A percentile compares a stretch with the other conserved stretches of the same genome.
phyloP scores from a whole-genome alignment of 2,329 filamentous ascomycete species.

The Arthrobotrys sphaeroides region DNA sequence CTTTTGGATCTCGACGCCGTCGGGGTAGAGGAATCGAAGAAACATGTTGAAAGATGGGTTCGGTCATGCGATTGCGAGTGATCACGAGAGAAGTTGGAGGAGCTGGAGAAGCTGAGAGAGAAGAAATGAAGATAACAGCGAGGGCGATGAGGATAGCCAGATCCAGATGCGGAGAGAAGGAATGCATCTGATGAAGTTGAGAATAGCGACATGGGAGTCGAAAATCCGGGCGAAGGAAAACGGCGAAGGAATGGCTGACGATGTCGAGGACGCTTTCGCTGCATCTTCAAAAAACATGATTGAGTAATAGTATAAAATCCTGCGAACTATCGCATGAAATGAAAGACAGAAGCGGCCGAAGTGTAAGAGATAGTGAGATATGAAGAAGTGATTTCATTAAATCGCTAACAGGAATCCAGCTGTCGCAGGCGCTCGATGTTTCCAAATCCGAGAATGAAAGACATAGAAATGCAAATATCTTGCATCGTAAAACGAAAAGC shows the following conservation, averaged over 20 bases:
- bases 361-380: no score
- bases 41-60: slow-evolving; percentile 6
- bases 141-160: not conserved
- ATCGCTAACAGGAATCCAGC: slow-evolving; percentile 17
- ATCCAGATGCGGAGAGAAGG: slow-evolving; percentile 1
- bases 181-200: slow-evolving; percentile 2
- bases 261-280: not conserved
- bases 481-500: not conserved
- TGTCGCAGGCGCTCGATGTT: slow-evolving; percentile 14
- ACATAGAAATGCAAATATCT: slow-evolving; percentile 18
- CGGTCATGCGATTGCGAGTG: not conserved
- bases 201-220: not conserved
- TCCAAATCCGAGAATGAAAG: slow-evolving; percentile 5
- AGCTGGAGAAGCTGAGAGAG: not conserved
- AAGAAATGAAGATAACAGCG: not conserved
- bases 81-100: not conserved
- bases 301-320: not conserved
- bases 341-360: not conserved
- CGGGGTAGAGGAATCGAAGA: slow-evolving; percentile 17
- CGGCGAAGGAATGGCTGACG: not conserved
- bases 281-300: not conserved
- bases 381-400: slow-evolving; percentile 3
- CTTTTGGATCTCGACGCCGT: slow-evolving; percentile 12
- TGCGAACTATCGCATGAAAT: not conserved
- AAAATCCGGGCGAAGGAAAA: slow-evolving; percentile 13